phyloP scores from a whole-genome alignment of 148 eudicot species.

The Rhododendron mucronatum region DNA sequence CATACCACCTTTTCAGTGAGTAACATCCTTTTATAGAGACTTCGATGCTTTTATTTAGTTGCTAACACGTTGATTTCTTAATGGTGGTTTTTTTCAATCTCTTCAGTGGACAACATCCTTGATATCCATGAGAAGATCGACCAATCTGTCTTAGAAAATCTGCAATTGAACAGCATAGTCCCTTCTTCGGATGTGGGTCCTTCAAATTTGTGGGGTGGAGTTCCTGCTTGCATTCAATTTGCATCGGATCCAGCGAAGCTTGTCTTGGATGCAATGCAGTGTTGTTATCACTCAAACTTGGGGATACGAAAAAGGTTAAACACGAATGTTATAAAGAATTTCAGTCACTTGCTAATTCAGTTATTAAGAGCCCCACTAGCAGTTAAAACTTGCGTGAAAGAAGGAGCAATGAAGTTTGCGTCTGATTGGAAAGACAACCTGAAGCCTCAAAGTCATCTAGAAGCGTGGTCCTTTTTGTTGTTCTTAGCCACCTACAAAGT shows the following conservation, averaged over 20 bases:
- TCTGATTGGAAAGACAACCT: conserved; percentile 17
- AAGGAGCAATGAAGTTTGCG: conserved; percentile 15
- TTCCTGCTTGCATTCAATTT: conserved; percentile 21
- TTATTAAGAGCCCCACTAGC: conserved; percentile 23
- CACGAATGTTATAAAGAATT: conserved; percentile 1
- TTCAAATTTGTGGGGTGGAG: background rate
- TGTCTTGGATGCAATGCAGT: conserved; percentile 34
- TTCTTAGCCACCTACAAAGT: conserved; percentile 15
- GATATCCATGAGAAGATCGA: background rate
- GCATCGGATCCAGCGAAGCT: conserved; percentile 40
- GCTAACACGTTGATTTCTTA: background rate
- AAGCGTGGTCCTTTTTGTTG: conserved; percentile 12
- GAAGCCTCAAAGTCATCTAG: background rate
- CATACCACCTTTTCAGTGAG: background rate
- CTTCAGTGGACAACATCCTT: background rate
- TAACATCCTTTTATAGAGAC: background rate
- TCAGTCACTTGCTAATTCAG: conserved; percentile 16
- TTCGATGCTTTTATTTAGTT: background rate
- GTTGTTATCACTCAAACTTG: conserved; percentile 9
- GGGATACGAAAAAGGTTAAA: too few relatives aligned
- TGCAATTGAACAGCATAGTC: background rate
- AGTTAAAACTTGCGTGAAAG: conserved; percentile 12
- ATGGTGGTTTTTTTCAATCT: background rate
- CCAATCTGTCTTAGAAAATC: background rate
- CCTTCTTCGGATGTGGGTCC: background rate